Percentiles rank a stretch among this genome's conserved stretches.
phyloP scores from a whole-genome alignment of 78 protist species.

The Speleostelium caveatum region DNA sequence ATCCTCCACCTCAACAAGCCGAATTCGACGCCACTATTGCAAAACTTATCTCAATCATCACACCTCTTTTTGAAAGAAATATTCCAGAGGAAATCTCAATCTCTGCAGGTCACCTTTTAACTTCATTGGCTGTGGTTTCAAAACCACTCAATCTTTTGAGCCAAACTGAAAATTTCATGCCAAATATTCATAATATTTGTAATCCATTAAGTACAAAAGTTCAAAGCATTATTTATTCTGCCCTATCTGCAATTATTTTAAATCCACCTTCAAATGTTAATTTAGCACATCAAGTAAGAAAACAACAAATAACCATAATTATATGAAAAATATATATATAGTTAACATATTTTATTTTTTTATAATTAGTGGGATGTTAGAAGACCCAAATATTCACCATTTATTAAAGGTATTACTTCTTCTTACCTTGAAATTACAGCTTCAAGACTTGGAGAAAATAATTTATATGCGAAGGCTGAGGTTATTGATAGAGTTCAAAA shows the following conservation, averaged over 20 bases:
- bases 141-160: slow-evolving; percentile 43
- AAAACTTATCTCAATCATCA: slow-evolving; percentile 22
- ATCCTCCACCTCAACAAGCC: slow-evolving; percentile 22
- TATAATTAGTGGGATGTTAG: slow-evolving; percentile 57
- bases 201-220: slow-evolving; percentile 16
- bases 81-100: slow-evolving; percentile 23
- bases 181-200: slow-evolving; percentile 35
- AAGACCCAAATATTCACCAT: slow-evolving; percentile 70
- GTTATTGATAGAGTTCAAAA: slow-evolving; percentile 36
- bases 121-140: slow-evolving; percentile 13
- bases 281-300: slow-evolving; percentile 65
- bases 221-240: slow-evolving; percentile 44
- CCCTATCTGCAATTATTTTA: slow-evolving; percentile 28
- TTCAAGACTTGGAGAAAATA: too few species aligned
- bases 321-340: background rate
- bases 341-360: background rate
- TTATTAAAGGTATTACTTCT: slow-evolving; percentile 67
- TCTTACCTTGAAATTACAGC: slow-evolving; percentile 8
- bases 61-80: slow-evolving; percentile 31
- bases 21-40: slow-evolving; percentile 31
- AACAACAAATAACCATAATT: background rate
- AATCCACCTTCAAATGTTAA: slow-evolving; percentile 65
- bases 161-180: slow-evolving; percentile 12
- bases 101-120: slow-evolving; percentile 32
- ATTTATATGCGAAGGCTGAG: slow-evolving; percentile 12